Conservation (phyloP, 495 filamentous ascomycete species). For the Penicillium subrubescens region DNA sequence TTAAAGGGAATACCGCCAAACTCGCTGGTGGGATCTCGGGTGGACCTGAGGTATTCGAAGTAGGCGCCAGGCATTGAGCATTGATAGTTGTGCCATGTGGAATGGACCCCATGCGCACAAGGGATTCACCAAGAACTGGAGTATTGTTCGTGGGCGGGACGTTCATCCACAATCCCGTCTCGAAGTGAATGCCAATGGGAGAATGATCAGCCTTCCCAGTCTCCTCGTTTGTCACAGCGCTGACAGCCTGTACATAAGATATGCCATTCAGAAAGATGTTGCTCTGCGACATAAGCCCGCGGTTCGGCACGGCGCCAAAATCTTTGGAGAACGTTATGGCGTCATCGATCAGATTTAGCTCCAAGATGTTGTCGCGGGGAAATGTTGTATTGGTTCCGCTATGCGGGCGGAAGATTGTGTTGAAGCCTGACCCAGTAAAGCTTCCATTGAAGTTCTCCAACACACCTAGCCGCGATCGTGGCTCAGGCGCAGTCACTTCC, state of each 20-base stretch:
- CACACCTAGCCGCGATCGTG: conserved; percentile 3
- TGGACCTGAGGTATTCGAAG: background rate
- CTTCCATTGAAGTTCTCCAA: conserved; percentile 5
- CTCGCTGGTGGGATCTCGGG: background rate
- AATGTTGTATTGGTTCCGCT: background rate
- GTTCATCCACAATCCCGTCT: conserved; percentile 9
- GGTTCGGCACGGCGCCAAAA: conserved; percentile 7
- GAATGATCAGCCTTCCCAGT: conserved; percentile 4
- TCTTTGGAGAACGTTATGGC: conserved; percentile 1
- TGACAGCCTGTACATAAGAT: conserved; percentile 9
- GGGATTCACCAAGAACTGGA: conserved; percentile 10
- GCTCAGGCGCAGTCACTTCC: background rate
- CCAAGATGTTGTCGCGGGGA: conserved; percentile 7
- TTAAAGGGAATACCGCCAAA: background rate
- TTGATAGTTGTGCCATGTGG: conserved; percentile 15
- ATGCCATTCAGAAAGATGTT: conserved; percentile 4
- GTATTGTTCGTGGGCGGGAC: conserved; percentile 7
- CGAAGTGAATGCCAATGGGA: conserved; percentile 8
- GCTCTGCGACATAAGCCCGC: background rate
- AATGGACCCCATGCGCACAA: conserved; percentile 11
- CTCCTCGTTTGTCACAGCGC: conserved; percentile 4
- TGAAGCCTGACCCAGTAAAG: conserved; percentile 5
- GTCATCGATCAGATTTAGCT: conserved; percentile 5
- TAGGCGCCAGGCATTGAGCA: conserved; percentile 9
- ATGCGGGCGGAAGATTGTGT: conserved; percentile 8